Percentiles rank a stretch among this genome's conserved stretches.
phyloP scores from a whole-genome alignment of 768 basidiomycete species.

The Suillus clintonianus region DNA sequence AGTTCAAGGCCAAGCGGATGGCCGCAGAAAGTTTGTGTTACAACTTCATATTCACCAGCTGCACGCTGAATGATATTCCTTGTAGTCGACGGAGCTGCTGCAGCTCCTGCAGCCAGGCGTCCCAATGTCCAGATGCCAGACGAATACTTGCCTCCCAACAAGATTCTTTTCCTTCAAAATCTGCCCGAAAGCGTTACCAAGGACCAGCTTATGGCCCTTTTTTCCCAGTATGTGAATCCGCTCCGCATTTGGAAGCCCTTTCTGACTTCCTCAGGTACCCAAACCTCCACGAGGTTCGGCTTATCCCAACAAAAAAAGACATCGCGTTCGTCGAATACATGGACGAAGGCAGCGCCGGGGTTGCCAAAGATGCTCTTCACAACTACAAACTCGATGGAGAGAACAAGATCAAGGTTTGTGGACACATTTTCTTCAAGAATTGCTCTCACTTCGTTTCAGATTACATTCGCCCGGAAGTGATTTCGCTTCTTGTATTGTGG shows the following conservation, averaged over 20 bases:
- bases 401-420: constrained; percentile 92
- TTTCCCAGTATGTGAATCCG: constrained; percentile 72
- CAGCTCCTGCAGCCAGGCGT: constrained; percentile 68
- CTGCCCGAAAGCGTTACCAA: constrained; percentile 91
- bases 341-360: constrained; percentile 89
- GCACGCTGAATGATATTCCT: constrained; percentile 4
- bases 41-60: constrained; percentile 3
- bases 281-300: constrained; percentile 95
- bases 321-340: constrained; percentile 98
- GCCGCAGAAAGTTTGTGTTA: constrained; percentile 70
- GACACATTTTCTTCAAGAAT: not conserved
- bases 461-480: constrained; percentile 77
- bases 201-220: constrained; percentile 86
- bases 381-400: constrained; percentile 97
- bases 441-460: constrained; percentile 39
- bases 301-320: constrained; percentile 95
- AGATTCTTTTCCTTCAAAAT: constrained; percentile 97
- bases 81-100: constrained; percentile 68
- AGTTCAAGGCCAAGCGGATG: constrained; percentile 78
- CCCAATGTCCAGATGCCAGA: constrained; percentile 97
- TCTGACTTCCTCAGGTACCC: constrained; percentile 66
- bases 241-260: not conserved
- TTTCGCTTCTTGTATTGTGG: constrained; percentile 26
- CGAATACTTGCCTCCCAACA: constrained; percentile 99
- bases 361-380: constrained; percentile 95